Base-by-base conservation (phyloP, 768 basidiomycete genomes). In the Naganishia antarctica region DNA sequence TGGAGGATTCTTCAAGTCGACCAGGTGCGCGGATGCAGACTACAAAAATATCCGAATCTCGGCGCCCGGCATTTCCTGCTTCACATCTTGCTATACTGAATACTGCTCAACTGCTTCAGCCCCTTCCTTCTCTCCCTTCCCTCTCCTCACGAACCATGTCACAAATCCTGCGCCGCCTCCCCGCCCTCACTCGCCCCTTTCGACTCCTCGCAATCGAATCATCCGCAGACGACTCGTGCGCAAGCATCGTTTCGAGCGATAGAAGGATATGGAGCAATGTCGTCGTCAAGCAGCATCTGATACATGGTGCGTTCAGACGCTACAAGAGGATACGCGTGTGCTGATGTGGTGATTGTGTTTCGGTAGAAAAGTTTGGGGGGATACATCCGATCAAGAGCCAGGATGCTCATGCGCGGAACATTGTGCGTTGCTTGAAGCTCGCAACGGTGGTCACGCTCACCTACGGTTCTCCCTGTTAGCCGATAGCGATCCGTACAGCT, bases 151-250 rank as follows among this genome's bases (percentile, higher is more conserved):
- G 4, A 28, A 51, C 18, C 53, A 41, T 21, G 21, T 13, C 53
- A 7, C 11, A 3, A 9, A 16, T 31, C 53, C 12, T 57, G 34
- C 21, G n/a, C 37, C 31, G 53, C 23, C 41, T 63, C 11, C 40
- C 62, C 26, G 29, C 4, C 40, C 62, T 59, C 25, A 18, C 23
- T 18, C 50, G 65, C 0, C 68, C 74, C 2, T 62, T 74, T 25
- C 61, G 66, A 0, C 75, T 80, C n/a, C 71, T 80, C 16, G 79
- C 72, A 16, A 63, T 94, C 40, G 92, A 96, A 77, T 86, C 87
- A 1, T 92, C 90, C 13, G 91, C 91, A 15, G 94, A 99, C 76
- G 96, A 98, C 73, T 89, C 91, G 0, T 94, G 91, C 70, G 90
- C 87, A 16, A 88, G 93, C 0, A 81, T 98, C 53, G 87, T 99